Base-by-base conservation (phyloP, 441 rosid species). In the Gossypium schwendimanii region DNA sequence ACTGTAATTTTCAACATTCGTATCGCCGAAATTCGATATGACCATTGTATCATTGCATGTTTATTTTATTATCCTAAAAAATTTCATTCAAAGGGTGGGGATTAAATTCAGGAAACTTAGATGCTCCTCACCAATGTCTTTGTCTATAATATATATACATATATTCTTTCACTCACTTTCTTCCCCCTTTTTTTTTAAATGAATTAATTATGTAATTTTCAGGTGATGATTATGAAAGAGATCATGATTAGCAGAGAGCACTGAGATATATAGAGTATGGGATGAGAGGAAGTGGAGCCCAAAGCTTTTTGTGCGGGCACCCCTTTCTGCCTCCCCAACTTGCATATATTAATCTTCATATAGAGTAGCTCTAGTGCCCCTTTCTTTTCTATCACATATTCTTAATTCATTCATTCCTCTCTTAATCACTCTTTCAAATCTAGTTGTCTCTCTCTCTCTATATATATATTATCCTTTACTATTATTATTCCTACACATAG, bases 1-100 rank as follows among this genome's bases (percentile, higher is more conserved):
- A 78, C 80, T 81, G 80, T 75, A 53, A 74, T 61, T 81, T 78
- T 85, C 87, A 78, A 85, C 76, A 85, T 84, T 87, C 86, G 84
- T 45, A 78, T 79, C 91, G 47, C 84, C 77, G 70, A 76, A 76
- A 82, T 82, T 82, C 76, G 85, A 84, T 83, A 79, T 60, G 65
- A 64, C 65, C 26, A 49, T 61, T 69, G 2, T 47, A 60, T 63
- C 65, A 63, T 71, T 63, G 69, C 69, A 68, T 63, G 57, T 60
- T 74, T 45, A 15, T 54, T 55, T n/a, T 69, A 47, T 72, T 74
- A 70, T 71, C 72, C 63, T 10, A 18, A 39, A 17, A 15, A 41
- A 10, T 10, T 63, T 41, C 31, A 39, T 67, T 57, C 59, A 68
- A 70, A 75, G 39, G 33, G 23, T 24, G 45, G 58, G 55, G 73